Conservation (phyloP, 495 filamentous ascomycete genomes). For the Lepidopterella palustris region DNA sequence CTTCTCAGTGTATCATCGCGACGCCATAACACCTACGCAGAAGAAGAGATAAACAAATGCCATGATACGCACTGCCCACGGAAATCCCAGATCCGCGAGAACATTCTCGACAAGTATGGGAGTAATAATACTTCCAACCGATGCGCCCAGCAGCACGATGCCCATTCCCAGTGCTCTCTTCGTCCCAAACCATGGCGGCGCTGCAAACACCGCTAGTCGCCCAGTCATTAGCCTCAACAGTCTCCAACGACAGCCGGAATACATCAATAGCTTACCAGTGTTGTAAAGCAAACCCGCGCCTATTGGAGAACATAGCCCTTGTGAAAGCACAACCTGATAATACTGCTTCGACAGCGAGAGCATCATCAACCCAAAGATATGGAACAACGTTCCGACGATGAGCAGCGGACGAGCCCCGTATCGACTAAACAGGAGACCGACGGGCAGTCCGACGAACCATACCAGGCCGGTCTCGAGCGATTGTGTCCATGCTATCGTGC, state of each 20-base stretch:
- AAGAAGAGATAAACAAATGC: constrained; percentile 58
- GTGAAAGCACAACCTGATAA: constrained; percentile 58
- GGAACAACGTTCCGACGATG: constrained; percentile 52
- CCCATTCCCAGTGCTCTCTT: neutral
- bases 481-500: constrained; percentile 52
- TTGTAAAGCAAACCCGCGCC: constrained; percentile 27
- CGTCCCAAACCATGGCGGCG: constrained; percentile 43
- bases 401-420: constrained; percentile 65
- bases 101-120: constrained; percentile 65
- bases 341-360: constrained; percentile 55
- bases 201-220: constrained; percentile 66
- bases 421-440: constrained; percentile 67
- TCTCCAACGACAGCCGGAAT: neutral
- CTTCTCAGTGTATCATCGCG: neutral
- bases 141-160: constrained; percentile 44
- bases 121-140: constrained; percentile 60
- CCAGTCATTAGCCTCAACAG: constrained; percentile 52
- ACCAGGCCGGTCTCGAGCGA: constrained; percentile 47
- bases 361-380: constrained; percentile 72
- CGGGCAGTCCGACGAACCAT: constrained; percentile 52
- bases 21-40: neutral
- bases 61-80: constrained; percentile 62
- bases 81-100: constrained; percentile 57
- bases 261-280: neutral
- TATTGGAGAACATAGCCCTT: constrained; percentile 45